Conservation (phyloP, 176 grass and related monocot genomes). For the Ampelocalamus luodianensis region DNA sequence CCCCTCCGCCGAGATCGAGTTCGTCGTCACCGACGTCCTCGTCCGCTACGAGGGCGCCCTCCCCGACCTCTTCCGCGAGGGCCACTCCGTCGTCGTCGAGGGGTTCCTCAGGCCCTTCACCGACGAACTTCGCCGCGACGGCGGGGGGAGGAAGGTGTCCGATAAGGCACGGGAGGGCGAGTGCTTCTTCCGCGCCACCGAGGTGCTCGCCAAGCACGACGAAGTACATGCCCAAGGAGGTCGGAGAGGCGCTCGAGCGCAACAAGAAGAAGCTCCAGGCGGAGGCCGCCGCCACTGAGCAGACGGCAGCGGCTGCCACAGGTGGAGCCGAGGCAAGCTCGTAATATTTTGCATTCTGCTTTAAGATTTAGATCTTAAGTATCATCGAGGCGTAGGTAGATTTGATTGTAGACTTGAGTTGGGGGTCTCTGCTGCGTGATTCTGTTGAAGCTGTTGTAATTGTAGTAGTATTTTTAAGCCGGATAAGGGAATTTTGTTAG, state of each 20-base stretch:
- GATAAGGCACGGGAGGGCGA: conserved; percentile 67
- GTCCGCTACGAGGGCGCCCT: conserved; percentile 86
- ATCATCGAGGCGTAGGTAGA: conserved; percentile 33
- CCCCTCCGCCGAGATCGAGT: conserved; percentile 82
- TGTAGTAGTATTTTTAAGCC: conserved; percentile 3
- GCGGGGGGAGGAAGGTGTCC: conserved; percentile 52
- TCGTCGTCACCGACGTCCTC: conserved; percentile 96
- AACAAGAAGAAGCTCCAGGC: conserved; percentile 83
- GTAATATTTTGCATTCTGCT: conserved; percentile 42
- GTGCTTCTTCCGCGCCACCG: conserved; percentile 74
- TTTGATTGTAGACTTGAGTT: conserved; percentile 31
- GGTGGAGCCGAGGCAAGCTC: conserved; percentile 46
- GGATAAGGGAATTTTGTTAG: conserved; percentile 39
- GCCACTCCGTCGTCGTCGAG: conserved; percentile 92
- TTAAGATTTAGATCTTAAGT: conserved; percentile 42
- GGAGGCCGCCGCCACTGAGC: conserved; percentile 7
- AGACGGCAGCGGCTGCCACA: background rate
- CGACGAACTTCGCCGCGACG: conserved; percentile 46
- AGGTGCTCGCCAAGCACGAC: conserved; percentile 98
- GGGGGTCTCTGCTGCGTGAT: conserved; percentile 2
- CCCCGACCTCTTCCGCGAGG: conserved; percentile 94
- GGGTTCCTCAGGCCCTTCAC: conserved; percentile 74
- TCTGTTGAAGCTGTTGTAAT: conserved; percentile 48
- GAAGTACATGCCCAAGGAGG: conserved; percentile 99
- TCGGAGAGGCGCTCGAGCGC: conserved; percentile 87